Evolutionary conservation across 2,329 filamentous ascomycete species (phyloP).

Genomic region (Didymella arachidicola): DNA sequence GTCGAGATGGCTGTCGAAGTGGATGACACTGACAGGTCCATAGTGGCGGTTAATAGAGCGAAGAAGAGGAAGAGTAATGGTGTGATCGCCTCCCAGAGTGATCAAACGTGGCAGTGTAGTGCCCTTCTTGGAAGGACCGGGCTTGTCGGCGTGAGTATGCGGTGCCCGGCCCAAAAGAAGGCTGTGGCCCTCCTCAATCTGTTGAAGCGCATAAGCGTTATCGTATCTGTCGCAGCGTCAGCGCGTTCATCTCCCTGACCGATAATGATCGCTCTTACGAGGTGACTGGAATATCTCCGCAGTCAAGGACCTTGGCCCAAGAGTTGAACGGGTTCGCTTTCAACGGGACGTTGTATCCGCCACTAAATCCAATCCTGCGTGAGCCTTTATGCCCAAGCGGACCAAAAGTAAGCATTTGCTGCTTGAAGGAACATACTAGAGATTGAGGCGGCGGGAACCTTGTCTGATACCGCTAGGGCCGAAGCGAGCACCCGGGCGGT

Average conservation of each 20-base stretch:
- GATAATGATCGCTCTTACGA: conserved; percentile 64
- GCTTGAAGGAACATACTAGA: conserved; percentile 70
- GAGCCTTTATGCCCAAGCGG: conserved; percentile 53
- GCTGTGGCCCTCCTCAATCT: conserved; percentile 87
- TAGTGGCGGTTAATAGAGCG: conserved; percentile 70
- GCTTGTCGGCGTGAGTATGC: conserved; percentile 70
- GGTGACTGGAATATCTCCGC: conserved; percentile 84
- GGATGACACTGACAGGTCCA: conserved; percentile 70
- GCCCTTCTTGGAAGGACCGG: conserved; percentile 73
- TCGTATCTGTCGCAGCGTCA: conserved; percentile 67
- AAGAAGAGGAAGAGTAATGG: conserved; percentile 66
- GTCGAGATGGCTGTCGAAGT: conserved; percentile 69
- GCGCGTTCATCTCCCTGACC: not conserved
- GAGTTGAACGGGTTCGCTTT: conserved; percentile 81
- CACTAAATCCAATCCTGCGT: conserved; percentile 67
- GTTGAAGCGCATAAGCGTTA: conserved; percentile 79
- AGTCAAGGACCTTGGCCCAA: conserved; percentile 82
- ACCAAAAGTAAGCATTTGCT: conserved; percentile 52
- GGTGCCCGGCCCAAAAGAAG: conserved; percentile 75
- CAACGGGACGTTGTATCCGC: conserved; percentile 85
- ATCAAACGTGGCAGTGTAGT: conserved; percentile 83
- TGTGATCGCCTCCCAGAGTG: conserved; percentile 71
- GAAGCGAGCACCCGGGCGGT: conserved; percentile 83
- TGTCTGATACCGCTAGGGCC: conserved; percentile 86
- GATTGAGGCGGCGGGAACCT: conserved; percentile 83